Conservation (phyloP, 192 early-diverging fungal genomes). For the Coemansia sp. region DNA sequence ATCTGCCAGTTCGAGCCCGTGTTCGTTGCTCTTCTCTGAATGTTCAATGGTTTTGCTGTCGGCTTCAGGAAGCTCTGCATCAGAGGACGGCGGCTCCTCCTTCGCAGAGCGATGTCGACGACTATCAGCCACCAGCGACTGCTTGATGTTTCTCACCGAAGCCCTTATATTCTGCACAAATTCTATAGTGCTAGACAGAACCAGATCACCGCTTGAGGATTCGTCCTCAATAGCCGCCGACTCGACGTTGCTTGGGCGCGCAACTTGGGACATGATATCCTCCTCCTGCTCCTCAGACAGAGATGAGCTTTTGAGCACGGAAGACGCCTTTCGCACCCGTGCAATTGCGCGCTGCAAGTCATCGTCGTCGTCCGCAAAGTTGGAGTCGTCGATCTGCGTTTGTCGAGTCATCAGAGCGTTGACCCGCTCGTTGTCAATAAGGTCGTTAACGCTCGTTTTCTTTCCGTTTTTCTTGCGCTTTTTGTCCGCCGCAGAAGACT, state of each 20-base stretch:
- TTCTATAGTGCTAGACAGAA: constrained; percentile 85
- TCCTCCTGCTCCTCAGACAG: too few relatives aligned
- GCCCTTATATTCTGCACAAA: constrained; percentile 70
- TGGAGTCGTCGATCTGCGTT: constrained; percentile 36
- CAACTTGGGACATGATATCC: background rate
- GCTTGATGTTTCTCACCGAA: background rate
- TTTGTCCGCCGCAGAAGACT: background rate
- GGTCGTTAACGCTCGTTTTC: constrained; percentile 23
- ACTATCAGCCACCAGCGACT: background rate
- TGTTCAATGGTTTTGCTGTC: background rate
- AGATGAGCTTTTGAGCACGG: background rate
- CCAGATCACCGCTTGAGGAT: constrained; percentile 38
- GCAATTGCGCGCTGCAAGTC: constrained; percentile 87
- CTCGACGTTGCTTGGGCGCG: background rate
- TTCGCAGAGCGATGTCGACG: background rate
- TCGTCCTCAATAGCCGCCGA: constrained; percentile 2
- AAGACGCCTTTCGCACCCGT: constrained; percentile 59
- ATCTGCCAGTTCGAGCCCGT: background rate
- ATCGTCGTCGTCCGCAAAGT: constrained; percentile 92
- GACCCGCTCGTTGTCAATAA: constrained; percentile 31
- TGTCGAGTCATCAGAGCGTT: constrained; percentile 16
- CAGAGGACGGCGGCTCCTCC: background rate
- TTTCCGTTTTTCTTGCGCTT: constrained; percentile 43
- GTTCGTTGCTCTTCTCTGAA: background rate
- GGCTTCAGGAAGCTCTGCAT: background rate